These are phyloP conservation scores for Paspalum vaginatum DNA, from an alignment of 176 grass and related monocot genomes.

Conservation along the genomic window DNA sequence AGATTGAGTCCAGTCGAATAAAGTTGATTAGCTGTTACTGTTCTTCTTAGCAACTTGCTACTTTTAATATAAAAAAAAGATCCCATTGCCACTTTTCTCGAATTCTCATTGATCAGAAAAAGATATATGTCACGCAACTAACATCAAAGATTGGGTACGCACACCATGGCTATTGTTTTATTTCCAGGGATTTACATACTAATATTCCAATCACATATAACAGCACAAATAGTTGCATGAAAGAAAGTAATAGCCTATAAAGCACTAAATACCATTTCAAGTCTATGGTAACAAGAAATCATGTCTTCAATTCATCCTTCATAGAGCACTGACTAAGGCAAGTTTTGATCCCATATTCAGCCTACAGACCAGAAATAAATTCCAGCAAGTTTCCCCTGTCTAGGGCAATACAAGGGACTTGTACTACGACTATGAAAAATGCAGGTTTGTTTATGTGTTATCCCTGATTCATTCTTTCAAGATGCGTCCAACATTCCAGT, in stretches of 20 bases:
- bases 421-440: too few species aligned
- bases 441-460: background rate
- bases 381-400: too few species aligned
- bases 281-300: background rate
- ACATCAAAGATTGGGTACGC: background rate
- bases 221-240: background rate
- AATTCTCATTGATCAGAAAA: background rate
- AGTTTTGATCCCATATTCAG: background rate
- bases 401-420: too few species aligned
- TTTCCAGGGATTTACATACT: background rate
- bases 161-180: background rate
- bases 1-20: background rate
- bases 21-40: too few species aligned
- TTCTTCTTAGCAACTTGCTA: slow-evolving; percentile 16
- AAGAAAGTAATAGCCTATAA: too few species aligned
- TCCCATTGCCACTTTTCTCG: background rate
- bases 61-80: background rate
- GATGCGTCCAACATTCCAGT: background rate
- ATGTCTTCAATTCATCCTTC: background rate
- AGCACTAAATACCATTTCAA: too few species aligned
- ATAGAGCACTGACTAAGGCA: background rate
- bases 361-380: background rate
- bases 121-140: background rate
- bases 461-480: background rate
- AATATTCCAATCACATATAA: background rate